Evolutionary conservation across 1,139 yeast genomes (phyloP).

Genomic region (Candida pseudoviswanathii): DNA sequence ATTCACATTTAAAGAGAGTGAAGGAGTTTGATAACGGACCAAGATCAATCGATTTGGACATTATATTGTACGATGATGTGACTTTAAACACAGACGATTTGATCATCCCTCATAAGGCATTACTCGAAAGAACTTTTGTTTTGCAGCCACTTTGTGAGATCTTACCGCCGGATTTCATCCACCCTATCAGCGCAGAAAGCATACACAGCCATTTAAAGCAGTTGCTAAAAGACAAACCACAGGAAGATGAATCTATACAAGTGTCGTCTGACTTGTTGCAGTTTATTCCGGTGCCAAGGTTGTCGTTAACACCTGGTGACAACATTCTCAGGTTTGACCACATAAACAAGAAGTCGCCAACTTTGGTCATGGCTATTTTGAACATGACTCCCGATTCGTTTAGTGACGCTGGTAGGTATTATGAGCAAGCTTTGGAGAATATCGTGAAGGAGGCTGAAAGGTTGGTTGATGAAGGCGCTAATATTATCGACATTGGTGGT

Average conservation of each 20-base stretch:
- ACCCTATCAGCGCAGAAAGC: constrained; percentile 86
- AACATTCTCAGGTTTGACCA: constrained; percentile 44
- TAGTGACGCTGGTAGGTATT: constrained; percentile 78
- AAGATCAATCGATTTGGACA: constrained; percentile 85
- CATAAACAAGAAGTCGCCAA: constrained; percentile 34
- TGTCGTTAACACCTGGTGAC: constrained; percentile 15
- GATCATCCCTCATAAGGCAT: constrained; percentile 80
- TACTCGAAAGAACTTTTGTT: constrained; percentile 90
- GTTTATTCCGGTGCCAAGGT: constrained; percentile 46
- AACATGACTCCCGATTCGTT: constrained; percentile 95
- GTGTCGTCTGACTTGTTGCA: constrained; percentile 48
- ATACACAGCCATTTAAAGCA: constrained; percentile 67
- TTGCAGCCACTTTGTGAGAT: constrained; percentile 85
- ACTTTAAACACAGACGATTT: constrained; percentile 58
- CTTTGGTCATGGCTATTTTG: constrained; percentile 79
- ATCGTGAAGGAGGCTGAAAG: constrained; percentile 40
- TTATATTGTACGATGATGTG: constrained; percentile 67
- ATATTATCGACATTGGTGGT: constrained; percentile 88
- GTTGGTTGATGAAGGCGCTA: constrained; percentile 59
- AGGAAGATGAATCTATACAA: constrained; percentile 44
- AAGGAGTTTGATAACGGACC: constrained; percentile 91
- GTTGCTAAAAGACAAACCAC: constrained; percentile 41
- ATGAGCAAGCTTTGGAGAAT: constrained; percentile 26
- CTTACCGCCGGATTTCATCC: constrained; percentile 61
- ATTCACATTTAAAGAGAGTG: constrained; percentile 65